Evolutionary conservation across 2,329 filamentous ascomycete species (phyloP), one percentile per base, ranked within the genome.

Genomic region (Rhexocercosporidium sp.): DNA sequence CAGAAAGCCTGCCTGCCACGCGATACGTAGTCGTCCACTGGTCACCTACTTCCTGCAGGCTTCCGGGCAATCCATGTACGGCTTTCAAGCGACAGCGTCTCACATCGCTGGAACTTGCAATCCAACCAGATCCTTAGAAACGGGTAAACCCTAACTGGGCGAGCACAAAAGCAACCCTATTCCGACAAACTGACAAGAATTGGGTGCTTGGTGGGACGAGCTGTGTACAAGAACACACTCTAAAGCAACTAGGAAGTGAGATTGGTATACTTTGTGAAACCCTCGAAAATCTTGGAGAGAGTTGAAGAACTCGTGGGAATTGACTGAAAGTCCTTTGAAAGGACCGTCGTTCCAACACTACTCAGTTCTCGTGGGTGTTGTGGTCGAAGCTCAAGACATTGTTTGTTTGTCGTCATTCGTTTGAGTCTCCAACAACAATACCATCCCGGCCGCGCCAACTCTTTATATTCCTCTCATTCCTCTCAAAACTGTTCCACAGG

Each of bases 401-500:
- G 66, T 71, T 74, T 73, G 71, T 69, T 69, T 68, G 63, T 66
- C 63, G 68, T 70, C 68, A 69, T 60, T 73, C 73, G 66, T 72
- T 74, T 74, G 67, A 69, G 57, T 56, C 39, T 60, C 54, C 34
- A 37, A 37, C 63, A 61, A 59, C 66, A 61, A 59, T 64, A 51
- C 65, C 64, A 39, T 56, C 51, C 47, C 61, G 51, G 57, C 53
- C 63, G 22, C 63, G 41, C 51, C 65, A 39, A 46, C 22, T 53
- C 63, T 70, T 59, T 67, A 66, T 69, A 68, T 66, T 64, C 56
- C 39, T 49, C 41, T 31, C 22, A 27, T 39, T 44, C 53, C 31
- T 66, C 64, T 67, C 54, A 47, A 44, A 66, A 53, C 44, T 60
- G 68, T 72, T 59, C 59, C 68, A 72, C 66, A 68, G 59, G 51